Evolutionary conservation across 768 basidiomycete genomes (phyloP).

Genomic region (Amanita rimosa): DNA sequence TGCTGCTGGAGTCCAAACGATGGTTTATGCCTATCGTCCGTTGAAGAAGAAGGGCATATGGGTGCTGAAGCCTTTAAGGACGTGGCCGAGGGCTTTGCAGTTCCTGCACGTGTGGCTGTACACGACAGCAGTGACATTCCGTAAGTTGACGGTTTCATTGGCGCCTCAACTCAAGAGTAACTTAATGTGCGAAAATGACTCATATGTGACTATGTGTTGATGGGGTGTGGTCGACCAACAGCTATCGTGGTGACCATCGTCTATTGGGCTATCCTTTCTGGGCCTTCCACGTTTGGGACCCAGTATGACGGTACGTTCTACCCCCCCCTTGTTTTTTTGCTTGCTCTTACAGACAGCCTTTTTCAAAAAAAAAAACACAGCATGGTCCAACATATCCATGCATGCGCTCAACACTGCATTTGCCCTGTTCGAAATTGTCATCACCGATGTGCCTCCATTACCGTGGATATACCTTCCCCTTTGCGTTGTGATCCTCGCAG

Average conservation of each 20-base stretch:
- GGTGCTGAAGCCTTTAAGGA: slow-evolving; percentile 29
- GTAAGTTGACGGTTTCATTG: slow-evolving; percentile 25
- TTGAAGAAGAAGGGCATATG: slow-evolving; percentile 23
- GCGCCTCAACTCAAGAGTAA: no score
- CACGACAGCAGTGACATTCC: slow-evolving; percentile 40
- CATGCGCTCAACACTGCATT: slow-evolving; percentile 52
- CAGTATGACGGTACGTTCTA: slow-evolving; percentile 24
- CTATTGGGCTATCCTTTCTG: slow-evolving; percentile 46
- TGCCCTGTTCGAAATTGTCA: slow-evolving; percentile 43
- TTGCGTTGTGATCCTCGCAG: slow-evolving; percentile 35
- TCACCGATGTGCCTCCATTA: slow-evolving; percentile 39
- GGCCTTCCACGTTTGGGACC: slow-evolving; percentile 27
- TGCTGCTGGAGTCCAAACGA: slow-evolving; percentile 47
- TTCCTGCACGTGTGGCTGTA: slow-evolving; percentile 44
- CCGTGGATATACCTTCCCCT: slow-evolving; percentile 41
- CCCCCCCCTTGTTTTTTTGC: background rate
- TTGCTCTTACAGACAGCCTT: no score
- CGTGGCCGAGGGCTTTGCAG: slow-evolving; percentile 46
- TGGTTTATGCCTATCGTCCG: slow-evolving; percentile 16
- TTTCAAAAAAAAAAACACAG: no score
- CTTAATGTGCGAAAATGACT: no score
- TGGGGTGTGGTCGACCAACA: slow-evolving; percentile 14
- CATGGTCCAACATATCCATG: slow-evolving; percentile 46
- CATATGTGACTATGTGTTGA: no score
- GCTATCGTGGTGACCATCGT: slow-evolving; percentile 56